These are phyloP conservation scores for Arthroderma sp. DNA, from an alignment of 2,329 filamentous ascomycete genomes.

Conservation along the genomic window DNA sequence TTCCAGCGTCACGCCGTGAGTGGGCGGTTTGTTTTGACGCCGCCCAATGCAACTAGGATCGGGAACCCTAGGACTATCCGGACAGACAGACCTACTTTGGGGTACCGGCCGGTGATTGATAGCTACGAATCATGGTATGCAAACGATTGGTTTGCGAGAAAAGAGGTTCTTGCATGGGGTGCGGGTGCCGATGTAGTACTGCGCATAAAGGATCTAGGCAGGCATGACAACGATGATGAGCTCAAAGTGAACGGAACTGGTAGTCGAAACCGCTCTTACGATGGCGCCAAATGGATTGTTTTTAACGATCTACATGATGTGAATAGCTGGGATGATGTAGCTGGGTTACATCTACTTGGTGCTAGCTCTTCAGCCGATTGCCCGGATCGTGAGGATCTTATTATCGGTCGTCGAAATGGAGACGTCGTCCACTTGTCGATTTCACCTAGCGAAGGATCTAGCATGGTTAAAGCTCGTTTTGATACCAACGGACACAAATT, in stretches of 20 bases:
- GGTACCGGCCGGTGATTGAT: slow-evolving; percentile 48
- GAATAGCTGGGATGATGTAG: slow-evolving; percentile 49
- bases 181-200: slow-evolving; percentile 47
- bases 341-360: slow-evolving; percentile 42
- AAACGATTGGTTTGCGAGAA: slow-evolving; percentile 36
- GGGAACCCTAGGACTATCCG: slow-evolving; percentile 26
- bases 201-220: slow-evolving; percentile 37
- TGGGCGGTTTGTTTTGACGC: slow-evolving; percentile 41
- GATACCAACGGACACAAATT: slow-evolving; percentile 36
- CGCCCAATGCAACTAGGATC: slow-evolving; percentile 29
- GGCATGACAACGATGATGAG: slow-evolving; percentile 11
- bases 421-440: slow-evolving; percentile 35
- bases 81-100: slow-evolving; percentile 41
- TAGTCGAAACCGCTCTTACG: slow-evolving; percentile 14
- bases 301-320: slow-evolving; percentile 41
- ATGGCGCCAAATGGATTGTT: slow-evolving; percentile 37
- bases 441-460: slow-evolving; percentile 21
- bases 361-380: slow-evolving; percentile 26
- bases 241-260: not conserved
- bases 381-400: slow-evolving; percentile 34
- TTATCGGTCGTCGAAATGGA: slow-evolving; percentile 47
- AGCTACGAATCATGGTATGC: slow-evolving; percentile 44
- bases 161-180: slow-evolving; percentile 49
- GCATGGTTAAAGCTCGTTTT: slow-evolving; percentile 30
- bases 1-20: slow-evolving; percentile 46